phyloP scores from a whole-genome alignment of 345 rosid species.

The Limnanthes douglasii region DNA sequence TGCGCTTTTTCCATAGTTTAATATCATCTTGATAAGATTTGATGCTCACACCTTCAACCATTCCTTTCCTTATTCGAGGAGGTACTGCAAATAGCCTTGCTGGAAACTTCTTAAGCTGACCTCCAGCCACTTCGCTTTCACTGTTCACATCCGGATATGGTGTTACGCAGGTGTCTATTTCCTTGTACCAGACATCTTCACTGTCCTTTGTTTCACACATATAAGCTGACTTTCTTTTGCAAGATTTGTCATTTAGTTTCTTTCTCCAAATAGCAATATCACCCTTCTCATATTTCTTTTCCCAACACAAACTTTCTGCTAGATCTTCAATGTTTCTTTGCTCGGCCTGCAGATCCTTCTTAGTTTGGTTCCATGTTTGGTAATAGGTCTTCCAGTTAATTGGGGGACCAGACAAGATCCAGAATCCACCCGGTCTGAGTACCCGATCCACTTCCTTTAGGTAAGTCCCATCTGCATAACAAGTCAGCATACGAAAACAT shows the following conservation, averaged over 20 bases:
- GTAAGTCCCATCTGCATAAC: conserved; percentile 56
- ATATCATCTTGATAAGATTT: conserved; percentile 55
- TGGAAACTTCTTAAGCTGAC: conserved; percentile 72
- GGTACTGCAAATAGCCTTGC: conserved; percentile 78
- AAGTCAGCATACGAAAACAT: conserved; percentile 9
- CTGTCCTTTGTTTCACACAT: conserved; percentile 36
- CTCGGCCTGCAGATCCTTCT: conserved; percentile 69
- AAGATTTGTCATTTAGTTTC: conserved; percentile 44
- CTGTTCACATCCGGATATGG: conserved; percentile 57
- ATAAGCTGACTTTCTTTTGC: conserved; percentile 28
- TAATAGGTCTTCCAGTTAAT: conserved; percentile 91
- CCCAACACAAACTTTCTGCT: conserved; percentile 89
- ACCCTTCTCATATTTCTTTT: conserved; percentile 95
- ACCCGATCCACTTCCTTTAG: conserved; percentile 96
- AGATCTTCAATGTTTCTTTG: conserved; percentile 70
- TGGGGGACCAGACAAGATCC: conserved; percentile 97
- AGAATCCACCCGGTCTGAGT: conserved; percentile 94
- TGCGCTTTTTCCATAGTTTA: conserved; percentile 67
- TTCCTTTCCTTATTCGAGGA: conserved; percentile 51
- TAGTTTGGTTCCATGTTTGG: conserved; percentile 76
- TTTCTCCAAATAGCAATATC: conserved; percentile 80
- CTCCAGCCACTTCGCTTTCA: conserved; percentile 69
- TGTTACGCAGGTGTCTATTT: conserved; percentile 54
- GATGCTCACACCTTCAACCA: conserved; percentile 32
- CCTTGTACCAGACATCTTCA: conserved; percentile 80